Evolutionary conservation across 228 moss, liverwort and hornwort genomes (phyloP).

Genomic region (Sphagnum magellanicum): DNA sequence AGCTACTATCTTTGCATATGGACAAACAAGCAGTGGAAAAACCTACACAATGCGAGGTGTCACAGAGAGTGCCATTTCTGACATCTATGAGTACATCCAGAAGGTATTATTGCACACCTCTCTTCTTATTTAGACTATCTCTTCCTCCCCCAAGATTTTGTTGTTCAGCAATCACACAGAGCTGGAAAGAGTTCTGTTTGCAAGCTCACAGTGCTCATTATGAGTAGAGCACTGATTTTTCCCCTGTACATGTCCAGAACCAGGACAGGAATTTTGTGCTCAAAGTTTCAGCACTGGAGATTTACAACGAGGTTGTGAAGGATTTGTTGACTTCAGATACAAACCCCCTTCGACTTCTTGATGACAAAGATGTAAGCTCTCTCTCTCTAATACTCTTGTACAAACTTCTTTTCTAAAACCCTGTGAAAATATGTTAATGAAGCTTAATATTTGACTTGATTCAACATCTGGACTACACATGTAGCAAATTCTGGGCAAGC

Average conservation of each 20-base stretch:
- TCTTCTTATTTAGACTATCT: no score
- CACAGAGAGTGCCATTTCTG: slow-evolving; percentile 83
- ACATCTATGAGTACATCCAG: slow-evolving; percentile 73
- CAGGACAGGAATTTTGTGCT: slow-evolving; percentile 68
- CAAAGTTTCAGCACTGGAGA: slow-evolving; percentile 90
- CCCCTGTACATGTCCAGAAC: slow-evolving; percentile 28
- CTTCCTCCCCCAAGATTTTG: no score
- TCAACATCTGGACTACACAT: no score
- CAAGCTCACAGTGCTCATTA: no score
- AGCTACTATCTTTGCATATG: slow-evolving; percentile 98
- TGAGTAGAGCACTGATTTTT: no score
- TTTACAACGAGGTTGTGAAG: slow-evolving; percentile 97
- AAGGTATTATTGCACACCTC: slow-evolving; percentile 10
- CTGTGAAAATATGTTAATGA: no score
- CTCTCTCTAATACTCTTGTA: background rate
- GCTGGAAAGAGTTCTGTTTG: no score
- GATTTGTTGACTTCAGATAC: slow-evolving; percentile 76
- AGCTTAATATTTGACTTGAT: no score
- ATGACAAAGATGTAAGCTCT: slow-evolving; percentile 80
- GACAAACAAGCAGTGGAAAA: slow-evolving; percentile 98
- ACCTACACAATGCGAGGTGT: slow-evolving; percentile 96
- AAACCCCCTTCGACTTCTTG: slow-evolving; percentile 69
- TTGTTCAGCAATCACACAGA: no score
- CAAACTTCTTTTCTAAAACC: background rate
- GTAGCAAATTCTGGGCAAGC: background rate